A percentile compares a stretch with the other conserved stretches of the same genome.
phyloP scores from a whole-genome alignment of 257 asterid species.

The Solanum paucissectum region DNA sequence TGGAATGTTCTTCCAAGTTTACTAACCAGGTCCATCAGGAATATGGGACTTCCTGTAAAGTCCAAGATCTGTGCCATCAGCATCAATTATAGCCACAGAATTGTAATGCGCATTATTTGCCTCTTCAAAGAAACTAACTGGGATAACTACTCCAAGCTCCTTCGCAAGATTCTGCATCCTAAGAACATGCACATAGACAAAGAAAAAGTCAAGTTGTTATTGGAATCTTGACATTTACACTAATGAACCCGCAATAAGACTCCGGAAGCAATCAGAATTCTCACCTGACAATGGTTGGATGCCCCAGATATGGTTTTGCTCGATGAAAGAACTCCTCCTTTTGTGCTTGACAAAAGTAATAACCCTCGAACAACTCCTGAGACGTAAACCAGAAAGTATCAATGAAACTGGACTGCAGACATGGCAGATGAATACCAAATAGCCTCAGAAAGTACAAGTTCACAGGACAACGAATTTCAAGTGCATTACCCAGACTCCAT shows the following conservation, averaged over 20 bases:
- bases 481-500: background rate
- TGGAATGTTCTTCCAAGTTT: background rate
- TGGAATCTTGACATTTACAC: background rate
- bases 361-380: conserved; percentile 94
- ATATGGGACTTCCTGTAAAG: conserved; percentile 94
- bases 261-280: background rate
- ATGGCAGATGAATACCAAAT: background rate
- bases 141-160: conserved; percentile 85
- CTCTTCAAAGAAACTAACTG: conserved; percentile 97
- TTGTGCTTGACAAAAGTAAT: conserved; percentile 98
- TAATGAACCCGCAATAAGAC: background rate
- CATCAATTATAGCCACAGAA: conserved; percentile 83
- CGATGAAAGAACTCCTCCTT: conserved; percentile 68
- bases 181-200: conserved; percentile 3
- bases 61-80: conserved; percentile 93
- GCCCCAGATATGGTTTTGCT: conserved; percentile 80
- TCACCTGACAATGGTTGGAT: conserved; percentile 79
- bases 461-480: background rate
- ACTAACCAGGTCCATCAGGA: conserved; percentile 96
- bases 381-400: conserved; percentile 7
- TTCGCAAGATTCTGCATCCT: conserved; percentile 95
- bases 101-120: conserved; percentile 97
- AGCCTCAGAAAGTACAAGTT: background rate
- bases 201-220: background rate
- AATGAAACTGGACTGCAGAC: background rate